These are phyloP conservation scores for Flaveria bidentis DNA, from an alignment of 129 eudicot species.

Conservation along the genomic window DNA sequence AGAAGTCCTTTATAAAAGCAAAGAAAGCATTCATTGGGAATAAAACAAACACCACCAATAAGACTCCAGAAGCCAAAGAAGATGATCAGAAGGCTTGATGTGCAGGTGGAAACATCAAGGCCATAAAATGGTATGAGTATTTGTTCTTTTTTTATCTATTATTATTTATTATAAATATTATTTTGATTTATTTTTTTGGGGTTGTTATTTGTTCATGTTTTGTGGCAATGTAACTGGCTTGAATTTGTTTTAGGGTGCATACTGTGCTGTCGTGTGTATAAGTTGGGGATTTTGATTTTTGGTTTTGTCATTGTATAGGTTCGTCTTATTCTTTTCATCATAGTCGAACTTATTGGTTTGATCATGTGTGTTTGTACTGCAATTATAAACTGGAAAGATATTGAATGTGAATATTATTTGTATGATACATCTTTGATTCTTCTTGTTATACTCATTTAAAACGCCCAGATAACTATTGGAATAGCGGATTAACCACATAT, in stretches of 20 bases:
- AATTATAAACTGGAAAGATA: slow-evolving; percentile 30
- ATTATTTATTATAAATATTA: not conserved
- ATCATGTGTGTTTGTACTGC: slow-evolving; percentile 27
- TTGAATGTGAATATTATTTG: slow-evolving; percentile 32
- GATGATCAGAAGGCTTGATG: slow-evolving; percentile 31
- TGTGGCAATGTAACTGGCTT: slow-evolving; percentile 29
- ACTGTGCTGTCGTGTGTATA: slow-evolving; percentile 37
- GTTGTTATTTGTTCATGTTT: slow-evolving; percentile 30
- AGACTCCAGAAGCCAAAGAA: slow-evolving; percentile 28
- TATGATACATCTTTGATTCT: not conserved
- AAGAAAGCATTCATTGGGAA: slow-evolving; percentile 87
- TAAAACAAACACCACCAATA: slow-evolving; percentile 14
- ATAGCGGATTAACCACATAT: too few species aligned
- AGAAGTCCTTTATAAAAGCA: slow-evolving; percentile 86
- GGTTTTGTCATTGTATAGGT: slow-evolving; percentile 35
- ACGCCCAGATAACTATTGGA: too few species aligned
- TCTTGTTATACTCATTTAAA: not conserved
- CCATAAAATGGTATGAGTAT: slow-evolving; percentile 18
- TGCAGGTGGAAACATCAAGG: not conserved
- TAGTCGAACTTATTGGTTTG: slow-evolving; percentile 32
- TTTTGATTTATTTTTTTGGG: slow-evolving; percentile 11
- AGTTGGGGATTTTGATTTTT: slow-evolving; percentile 31
- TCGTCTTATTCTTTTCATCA: slow-evolving; percentile 34
- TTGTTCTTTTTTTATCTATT: not conserved
- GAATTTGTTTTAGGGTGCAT: slow-evolving; percentile 38